A percentile compares a stretch with the other conserved stretches of the same genome.
Evolutionary conservation across 73 alveolate species (phyloP).

Genomic region (Symbiodinium natans): DNA sequence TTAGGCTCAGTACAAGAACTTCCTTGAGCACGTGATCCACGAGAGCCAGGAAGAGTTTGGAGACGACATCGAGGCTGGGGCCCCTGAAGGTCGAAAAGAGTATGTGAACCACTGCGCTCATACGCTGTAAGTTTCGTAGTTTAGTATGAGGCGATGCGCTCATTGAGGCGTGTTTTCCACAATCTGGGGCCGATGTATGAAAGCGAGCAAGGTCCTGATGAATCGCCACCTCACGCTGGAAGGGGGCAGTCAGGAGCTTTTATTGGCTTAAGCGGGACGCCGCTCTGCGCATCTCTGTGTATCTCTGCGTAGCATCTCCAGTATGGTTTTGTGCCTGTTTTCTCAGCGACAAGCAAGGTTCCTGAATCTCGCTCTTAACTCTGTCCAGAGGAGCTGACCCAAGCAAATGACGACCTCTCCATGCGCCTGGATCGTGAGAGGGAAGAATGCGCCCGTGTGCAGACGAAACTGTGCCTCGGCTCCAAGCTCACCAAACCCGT

Average conservation of each 20-base stretch:
- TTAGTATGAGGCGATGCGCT: too few relatives aligned
- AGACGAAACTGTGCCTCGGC: constrained; percentile 35
- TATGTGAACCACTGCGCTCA: neutral
- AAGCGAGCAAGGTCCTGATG: constrained; percentile 91
- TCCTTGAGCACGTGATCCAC: constrained; percentile 81
- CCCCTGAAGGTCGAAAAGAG: neutral
- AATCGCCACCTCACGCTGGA: constrained; percentile 70
- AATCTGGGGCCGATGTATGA: too few relatives aligned
- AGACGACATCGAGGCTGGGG: constrained; percentile 63
- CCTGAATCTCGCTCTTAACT: too few relatives aligned
- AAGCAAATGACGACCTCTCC: constrained; percentile 53
- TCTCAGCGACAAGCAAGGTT: too few relatives aligned
- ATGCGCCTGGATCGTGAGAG: constrained; percentile 65
- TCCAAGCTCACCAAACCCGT: neutral
- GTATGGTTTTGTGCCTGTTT: too few relatives aligned
- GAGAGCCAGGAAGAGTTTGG: constrained; percentile 87
- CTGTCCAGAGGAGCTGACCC: constrained; percentile 84
- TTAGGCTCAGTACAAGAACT: constrained; percentile 64
- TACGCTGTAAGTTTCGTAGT: too few relatives aligned
- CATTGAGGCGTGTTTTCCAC: too few relatives aligned
- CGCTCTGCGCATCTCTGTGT: neutral
- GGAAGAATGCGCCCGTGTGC: constrained; percentile 55
- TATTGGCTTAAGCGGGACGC: neutral
- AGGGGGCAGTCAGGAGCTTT: constrained; percentile 59
- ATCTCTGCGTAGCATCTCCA: neutral